Evolutionary conservation across 768 basidiomycete species (phyloP), one percentile per base, ranked within the genome.

Genomic region (Daedaleopsis sinensis): DNA sequence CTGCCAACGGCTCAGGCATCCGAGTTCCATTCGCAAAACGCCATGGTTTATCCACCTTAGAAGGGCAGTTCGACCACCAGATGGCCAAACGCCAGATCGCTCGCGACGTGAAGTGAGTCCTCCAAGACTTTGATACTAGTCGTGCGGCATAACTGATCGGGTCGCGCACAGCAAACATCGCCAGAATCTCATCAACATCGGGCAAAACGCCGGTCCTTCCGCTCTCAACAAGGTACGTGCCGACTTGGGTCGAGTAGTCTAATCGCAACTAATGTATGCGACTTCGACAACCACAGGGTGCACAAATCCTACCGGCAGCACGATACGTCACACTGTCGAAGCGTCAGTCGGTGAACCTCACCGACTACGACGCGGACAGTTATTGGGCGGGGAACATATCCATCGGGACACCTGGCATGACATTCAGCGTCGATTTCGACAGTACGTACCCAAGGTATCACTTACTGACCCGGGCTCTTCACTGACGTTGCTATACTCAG

Each of bases 381-480:
- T 74, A 78, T 53, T 81, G 80, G 80, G 72, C 76, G 8, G 80
- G 79, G 27, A 65, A 65, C 19, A 72, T 80, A 57, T 67, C 72
- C 18, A 77, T 80, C 61, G 79, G 79, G 46, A 76, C 73, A 11
- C 76, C 75, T 5, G 64, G 62, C 5, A 73, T 77, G 60, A 48
- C 60, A 10, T 80, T 78, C 69, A 47, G 75, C 54, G 73, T 78
- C 35, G 77, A 78, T 65, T 79, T 79, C 57, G 79, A 80, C 68
- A 79, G 46, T 47, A n/a, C 3, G 19, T 47, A 11, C n/a, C 15
- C 10, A 32, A 10, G 18, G 2, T 21, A 5, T 23, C 15, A 47
- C 21, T 19, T 21, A 18, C 21, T 4, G 46, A 10, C n/a, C 15
- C n/a, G n/a, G n/a, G n/a, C 21, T n/a, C 18, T 9, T 47, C 15